Evolutionary conservation across 2,329 filamentous ascomycete genomes (phyloP).

Genomic region (Cucurbitaria berberidis): DNA sequence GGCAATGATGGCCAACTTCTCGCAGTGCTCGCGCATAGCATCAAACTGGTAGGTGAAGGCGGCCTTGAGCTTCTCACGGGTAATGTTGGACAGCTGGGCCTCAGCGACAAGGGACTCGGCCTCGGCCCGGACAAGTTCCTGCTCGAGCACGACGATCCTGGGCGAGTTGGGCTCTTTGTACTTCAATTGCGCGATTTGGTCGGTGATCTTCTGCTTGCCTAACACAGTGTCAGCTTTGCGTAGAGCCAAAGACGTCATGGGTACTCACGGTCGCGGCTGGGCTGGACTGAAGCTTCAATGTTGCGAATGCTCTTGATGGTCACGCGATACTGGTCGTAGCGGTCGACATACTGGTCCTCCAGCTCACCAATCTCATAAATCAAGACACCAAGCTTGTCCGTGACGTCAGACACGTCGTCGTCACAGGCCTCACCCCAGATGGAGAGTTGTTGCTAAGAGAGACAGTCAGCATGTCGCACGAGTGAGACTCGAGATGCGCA

Average conservation of each 20-base stretch:
- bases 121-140: slow-evolving; percentile 97
- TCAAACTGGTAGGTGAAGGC: slow-evolving; percentile 99
- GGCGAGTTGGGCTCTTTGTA: slow-evolving; percentile 99
- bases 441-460: slow-evolving; percentile 90
- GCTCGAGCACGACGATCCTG: slow-evolving; percentile 96
- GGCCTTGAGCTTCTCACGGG: slow-evolving; percentile 98
- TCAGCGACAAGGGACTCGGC: slow-evolving; percentile 98
- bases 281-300: slow-evolving; percentile 97
- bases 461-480: slow-evolving; percentile 23
- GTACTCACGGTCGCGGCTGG: slow-evolving; percentile 87
- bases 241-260: not conserved
- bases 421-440: slow-evolving; percentile 96
- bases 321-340: slow-evolving; percentile 98
- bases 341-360: slow-evolving; percentile 97
- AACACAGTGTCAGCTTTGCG: slow-evolving; percentile 5
- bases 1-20: slow-evolving; percentile 97
- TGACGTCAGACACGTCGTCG: slow-evolving; percentile 98
- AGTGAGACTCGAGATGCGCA: slow-evolving; percentile 3
- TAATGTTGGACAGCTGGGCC: slow-evolving; percentile 98
- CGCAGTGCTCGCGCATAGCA: slow-evolving; percentile 93
- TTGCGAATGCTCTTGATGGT: slow-evolving; percentile 99
- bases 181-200: slow-evolving; percentile 97
- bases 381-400: slow-evolving; percentile 96
- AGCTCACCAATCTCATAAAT: slow-evolving; percentile 99
- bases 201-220: slow-evolving; percentile 99